Evolutionary conservation across 2,329 filamentous ascomycete species (phyloP), one percentile per base, ranked within the genome.

Genomic region (Alternaria tenuissima): DNA sequence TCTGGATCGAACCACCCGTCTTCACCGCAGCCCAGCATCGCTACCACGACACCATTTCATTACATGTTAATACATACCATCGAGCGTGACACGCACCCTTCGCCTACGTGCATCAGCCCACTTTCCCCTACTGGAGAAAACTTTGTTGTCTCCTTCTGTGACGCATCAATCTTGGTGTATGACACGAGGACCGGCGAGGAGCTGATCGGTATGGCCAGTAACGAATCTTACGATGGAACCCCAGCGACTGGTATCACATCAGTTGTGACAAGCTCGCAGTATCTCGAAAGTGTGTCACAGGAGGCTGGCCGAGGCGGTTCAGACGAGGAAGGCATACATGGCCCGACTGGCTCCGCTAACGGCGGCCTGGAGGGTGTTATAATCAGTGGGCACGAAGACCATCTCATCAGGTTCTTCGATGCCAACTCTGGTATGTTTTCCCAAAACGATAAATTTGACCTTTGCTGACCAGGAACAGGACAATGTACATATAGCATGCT

Each of bases 401-500:
- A 92, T 70, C 97, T 93, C 74, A 93, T 99, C 70, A 87, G 94
- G 68, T 97, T 99, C 85, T 99, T 97, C 78, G 95, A 99, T 83
- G 95, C 95, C 64, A 98, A 99, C 76, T 97, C 93, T 81, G 95
- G 95, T 98, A 90, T 80, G 92, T 87, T 42, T 49, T 14, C 14
- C n/a, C 43, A 18, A 42, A 11, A 41, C 49, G 43, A 52, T 14
- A 18, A 18, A 42, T 63, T 48, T 68, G 48, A n/a, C 6, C 38
- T n/a, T 5, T 24, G 3, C 59, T 64, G 55, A 64, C 34, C 20
- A 2, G 24, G 18, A 52, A 18, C 67, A 98, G 95, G 95, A 58
- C 95, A 99, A 93, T 97, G 94, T 81, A 98, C 95, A 65, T 99
- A 99, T 81, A 96, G 91, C 73, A 99, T 99, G 95, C 88, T 98